Evolutionary conservation across 139 green algal species (phyloP), one percentile per base, ranked within the genome.

Genomic region (Chlamydomonas applanata): DNA sequence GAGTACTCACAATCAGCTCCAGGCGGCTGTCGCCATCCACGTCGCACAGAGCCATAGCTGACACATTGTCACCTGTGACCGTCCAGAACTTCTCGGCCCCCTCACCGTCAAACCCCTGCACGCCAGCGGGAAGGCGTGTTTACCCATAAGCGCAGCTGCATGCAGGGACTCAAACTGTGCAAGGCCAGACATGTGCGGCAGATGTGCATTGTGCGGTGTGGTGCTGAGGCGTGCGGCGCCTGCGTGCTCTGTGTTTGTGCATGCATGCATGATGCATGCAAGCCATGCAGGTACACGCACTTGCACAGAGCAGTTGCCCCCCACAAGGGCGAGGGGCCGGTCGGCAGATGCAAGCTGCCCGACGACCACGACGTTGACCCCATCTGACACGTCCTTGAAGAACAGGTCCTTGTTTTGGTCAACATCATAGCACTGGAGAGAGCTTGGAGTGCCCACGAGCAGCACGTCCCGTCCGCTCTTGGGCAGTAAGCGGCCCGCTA

Each of bases 71-170:
- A 7, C 86, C 86, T 3, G 86, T 88, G 11, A 93, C 86, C 11
- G 85, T 93, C 91, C 91, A 95, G 40, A 89, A 87, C 32, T 76
- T 68, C 69, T 95, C 91, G 3, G 53, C 64, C 45, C 91, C 91
- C 1, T 82, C 60, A 0, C 54, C 32, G 44, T 90, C 83, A 74
- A 88, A 91, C 20, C 85, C 89, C 79, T 89, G 81, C 16, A 0
- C n/a, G 35, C 4, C 11, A 49, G 40, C 11, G 11, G 40, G 40
- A 49, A 11, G 11, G 40, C 40, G 40, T 49, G 40, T 7, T 19
- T 7, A 33, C 33, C 29, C 22, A 35, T 9, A 72, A 7, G 27
- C 33, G 65, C 20, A 7, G 17, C 19, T 53, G 71, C 71, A 77
- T 69, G 40, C 40, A 49, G 27, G 25, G 9, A 61, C 11, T n/a